phyloP scores from a whole-genome alignment of 768 basidiomycete species.

The Mycena polygramma region DNA sequence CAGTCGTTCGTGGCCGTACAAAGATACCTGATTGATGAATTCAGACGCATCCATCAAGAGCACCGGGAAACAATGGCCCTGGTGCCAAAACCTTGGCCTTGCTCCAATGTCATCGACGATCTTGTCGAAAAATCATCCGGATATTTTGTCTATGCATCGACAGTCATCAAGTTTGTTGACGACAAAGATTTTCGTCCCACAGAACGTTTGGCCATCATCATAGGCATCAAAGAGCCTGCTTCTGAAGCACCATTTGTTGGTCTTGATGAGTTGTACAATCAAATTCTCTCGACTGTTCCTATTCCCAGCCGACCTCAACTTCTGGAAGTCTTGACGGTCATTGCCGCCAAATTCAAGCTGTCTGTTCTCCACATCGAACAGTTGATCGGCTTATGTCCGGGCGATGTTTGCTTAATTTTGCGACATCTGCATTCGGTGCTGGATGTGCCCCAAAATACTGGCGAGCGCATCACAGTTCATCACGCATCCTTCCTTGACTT shows the following conservation, averaged over 20 bases:
- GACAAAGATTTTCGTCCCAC: slow-evolving; percentile 18
- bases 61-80: slow-evolving; percentile 1
- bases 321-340: background rate
- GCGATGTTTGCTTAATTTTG: background rate
- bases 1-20: slow-evolving; percentile 11
- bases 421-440: background rate
- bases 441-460: background rate
- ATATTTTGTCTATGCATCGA: slow-evolving; percentile 24
- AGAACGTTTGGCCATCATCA: slow-evolving; percentile 1
- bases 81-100: background rate
- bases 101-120: background rate
- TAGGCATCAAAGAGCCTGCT: background rate
- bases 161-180: slow-evolving; percentile 15
- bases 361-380: background rate
- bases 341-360: background rate
- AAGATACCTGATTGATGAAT: slow-evolving; percentile 8
- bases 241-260: background rate
- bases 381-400: background rate
- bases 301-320: background rate
- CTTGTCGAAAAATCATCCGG: slow-evolving; percentile 19
- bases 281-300: slow-evolving; percentile 5
- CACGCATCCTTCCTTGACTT: slow-evolving; percentile 1
- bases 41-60: slow-evolving; percentile 1
- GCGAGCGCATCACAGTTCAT: background rate
- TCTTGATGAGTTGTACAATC: slow-evolving; percentile 17